phyloP scores from a whole-genome alignment of 106 monocot species.

The Dendrobium huoshanense region DNA sequence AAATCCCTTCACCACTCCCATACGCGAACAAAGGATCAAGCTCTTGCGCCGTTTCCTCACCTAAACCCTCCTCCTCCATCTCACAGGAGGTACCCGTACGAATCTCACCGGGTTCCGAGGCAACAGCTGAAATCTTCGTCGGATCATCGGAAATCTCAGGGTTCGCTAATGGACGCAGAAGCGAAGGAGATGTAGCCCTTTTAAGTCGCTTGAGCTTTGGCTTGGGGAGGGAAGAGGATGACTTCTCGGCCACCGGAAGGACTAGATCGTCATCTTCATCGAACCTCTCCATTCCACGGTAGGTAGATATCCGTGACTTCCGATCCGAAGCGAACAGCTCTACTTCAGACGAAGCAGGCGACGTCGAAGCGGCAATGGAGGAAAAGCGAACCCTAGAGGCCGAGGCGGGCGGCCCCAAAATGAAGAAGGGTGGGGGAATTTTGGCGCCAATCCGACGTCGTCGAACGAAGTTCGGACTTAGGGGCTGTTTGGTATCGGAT shows the following conservation, averaged over 20 bases:
- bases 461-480: too few species aligned
- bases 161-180: background rate
- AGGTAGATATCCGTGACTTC: too few species aligned
- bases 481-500: too few species aligned
- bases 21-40: conserved; percentile 61
- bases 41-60: conserved; percentile 21
- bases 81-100: background rate
- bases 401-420: too few species aligned
- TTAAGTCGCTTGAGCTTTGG: conserved; percentile 46
- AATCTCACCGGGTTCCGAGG: background rate
- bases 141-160: background rate
- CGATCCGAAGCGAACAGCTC: too few species aligned
- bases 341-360: too few species aligned
- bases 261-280: conserved; percentile 21
- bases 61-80: background rate
- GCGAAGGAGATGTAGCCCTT: conserved; percentile 12
- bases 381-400: too few species aligned
- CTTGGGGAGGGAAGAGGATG: conserved; percentile 16
- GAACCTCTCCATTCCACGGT: conserved; percentile 14
- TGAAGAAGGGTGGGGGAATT: too few species aligned
- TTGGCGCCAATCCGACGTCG: too few species aligned
- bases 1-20: background rate
- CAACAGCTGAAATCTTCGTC: background rate
- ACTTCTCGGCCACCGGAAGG: conserved; percentile 14
- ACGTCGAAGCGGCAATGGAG: too few species aligned